Base-by-base conservation (phyloP, 208 protist genomes). In the Acanthamoeba lenticulata region DNA sequence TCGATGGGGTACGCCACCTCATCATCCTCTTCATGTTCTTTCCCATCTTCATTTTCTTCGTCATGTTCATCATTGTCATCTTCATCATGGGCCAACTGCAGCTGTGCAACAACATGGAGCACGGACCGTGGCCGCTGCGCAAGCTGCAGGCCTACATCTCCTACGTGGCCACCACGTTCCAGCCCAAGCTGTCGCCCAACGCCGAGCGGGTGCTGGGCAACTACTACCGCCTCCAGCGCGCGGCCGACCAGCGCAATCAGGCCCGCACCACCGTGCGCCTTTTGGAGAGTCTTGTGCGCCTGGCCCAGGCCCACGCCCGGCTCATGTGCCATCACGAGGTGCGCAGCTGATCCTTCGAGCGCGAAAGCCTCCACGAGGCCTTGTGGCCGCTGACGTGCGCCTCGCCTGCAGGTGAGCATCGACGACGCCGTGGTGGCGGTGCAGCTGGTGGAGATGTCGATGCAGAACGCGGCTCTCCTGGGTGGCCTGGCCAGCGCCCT, bases 141-240 rank as follows among this genome's bases (percentile, higher is more conserved):
- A 99, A 97, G 96, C 96, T 99, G 13, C 95, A 98, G 62, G 99
- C 99, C 97, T 99, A 99, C 97, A 98, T 99, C 81, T 94, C 98
- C 21, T 99, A 99, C 95, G 99, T 99, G 2, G 98, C 97, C 94
- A 96, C 94, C 93, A 97, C 99, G 85, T 98, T 98, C 81, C 95
- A 97, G 88, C 99, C 99, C 29, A 98, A 97, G 88, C 98, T 99
- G 55, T 72, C 89, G 19, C 97, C 99, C 86, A 97, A 99, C 36
- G 98, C 99, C 83, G 96, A 95, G 29, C 98, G 99, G 94, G 99
- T 98, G 69, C 97, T 65, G 40, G 85, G 57, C n/a, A 85, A 62
- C 42, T 88, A 72, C 19, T 34, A 32, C 27, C 44, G 93, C 15
- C 34, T 55, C 29, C 44, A 45, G 52, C 34, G 36, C 11, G 24